A percentile compares a stretch with the other conserved stretches of the same genome.
Conservation (phyloP, 805 yeast genomes). For the Yarrowia deformans region DNA sequence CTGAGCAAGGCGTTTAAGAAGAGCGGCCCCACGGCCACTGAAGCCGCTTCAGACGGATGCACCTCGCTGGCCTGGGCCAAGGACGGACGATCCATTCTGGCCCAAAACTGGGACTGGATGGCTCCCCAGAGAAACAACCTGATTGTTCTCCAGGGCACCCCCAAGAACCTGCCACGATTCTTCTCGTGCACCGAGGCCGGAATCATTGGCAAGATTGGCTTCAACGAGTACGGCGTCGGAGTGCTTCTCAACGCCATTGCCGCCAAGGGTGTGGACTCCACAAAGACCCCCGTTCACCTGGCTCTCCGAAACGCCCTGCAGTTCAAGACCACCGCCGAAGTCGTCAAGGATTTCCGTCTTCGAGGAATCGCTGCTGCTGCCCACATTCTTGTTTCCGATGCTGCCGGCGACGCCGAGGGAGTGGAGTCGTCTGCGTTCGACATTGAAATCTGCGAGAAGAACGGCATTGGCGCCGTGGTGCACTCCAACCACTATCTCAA, state of each 20-base stretch:
- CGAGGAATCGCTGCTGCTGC: constrained; percentile 43
- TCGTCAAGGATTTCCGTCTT: constrained; percentile 40
- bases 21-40: neutral
- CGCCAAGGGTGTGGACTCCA: constrained; percentile 48
- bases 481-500: constrained; percentile 43
- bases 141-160: constrained; percentile 47
- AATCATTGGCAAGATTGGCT: constrained; percentile 51
- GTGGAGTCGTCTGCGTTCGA: constrained; percentile 43
- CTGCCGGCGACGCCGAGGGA: constrained; percentile 39
- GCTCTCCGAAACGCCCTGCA: constrained; percentile 52
- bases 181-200: constrained; percentile 52
- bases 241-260: constrained; percentile 50
- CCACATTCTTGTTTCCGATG: constrained; percentile 42
- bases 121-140: constrained; percentile 46
- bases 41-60: constrained; percentile 52
- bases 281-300: constrained; percentile 52
- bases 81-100: constrained; percentile 47
- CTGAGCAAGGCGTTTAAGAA: constrained; percentile 40
- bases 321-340: constrained; percentile 45
- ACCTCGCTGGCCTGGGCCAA: constrained; percentile 49
- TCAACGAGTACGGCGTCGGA: constrained; percentile 51
- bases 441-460: constrained; percentile 28
- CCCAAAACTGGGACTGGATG: constrained; percentile 57
- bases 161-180: constrained; percentile 46
- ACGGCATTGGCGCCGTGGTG: constrained; percentile 39